Conservation (phyloP, 1,139 yeast genomes). For the Blastobotrys ciferrii region DNA sequence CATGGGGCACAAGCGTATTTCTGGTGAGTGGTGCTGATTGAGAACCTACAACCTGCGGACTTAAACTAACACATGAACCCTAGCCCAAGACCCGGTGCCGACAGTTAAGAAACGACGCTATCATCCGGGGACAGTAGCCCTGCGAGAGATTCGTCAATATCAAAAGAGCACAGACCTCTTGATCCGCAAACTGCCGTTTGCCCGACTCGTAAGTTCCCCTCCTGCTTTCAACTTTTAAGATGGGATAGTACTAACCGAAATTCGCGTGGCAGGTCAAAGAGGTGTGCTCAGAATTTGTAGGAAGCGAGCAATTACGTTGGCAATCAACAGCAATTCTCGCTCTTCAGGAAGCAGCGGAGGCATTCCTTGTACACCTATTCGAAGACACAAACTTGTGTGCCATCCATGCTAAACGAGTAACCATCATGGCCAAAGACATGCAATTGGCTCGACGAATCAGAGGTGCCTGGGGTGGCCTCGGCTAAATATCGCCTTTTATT, state of each 20-base stretch:
- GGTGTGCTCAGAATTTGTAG: conserved; percentile 63
- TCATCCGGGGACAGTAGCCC: conserved; percentile 71
- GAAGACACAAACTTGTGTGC: conserved; percentile 93
- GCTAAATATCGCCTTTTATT: conserved; percentile 8
- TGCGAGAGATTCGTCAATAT: conserved; percentile 73
- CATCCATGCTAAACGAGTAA: conserved; percentile 88
- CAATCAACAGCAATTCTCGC: conserved; percentile 87
- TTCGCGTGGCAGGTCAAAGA: conserved; percentile 50
- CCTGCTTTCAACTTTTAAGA: background rate
- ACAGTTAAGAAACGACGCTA: conserved; percentile 48
- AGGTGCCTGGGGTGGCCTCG: conserved; percentile 44
- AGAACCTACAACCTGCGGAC: background rate
- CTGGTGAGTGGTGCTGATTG: background rate
- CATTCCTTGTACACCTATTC: conserved; percentile 76
- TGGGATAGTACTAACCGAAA: background rate
- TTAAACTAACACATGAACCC: background rate
- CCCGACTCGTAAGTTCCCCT: conserved; percentile 47
- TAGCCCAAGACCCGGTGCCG: conserved; percentile 19
- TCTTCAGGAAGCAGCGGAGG: conserved; percentile 90
- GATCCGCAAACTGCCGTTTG: conserved; percentile 85
- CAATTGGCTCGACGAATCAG: conserved; percentile 87
- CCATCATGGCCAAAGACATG: conserved; percentile 91
- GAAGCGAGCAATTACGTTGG: conserved; percentile 68
- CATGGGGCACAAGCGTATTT: conserved; percentile 6
- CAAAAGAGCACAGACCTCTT: conserved; percentile 78